Percentiles rank a stretch among this genome's conserved stretches.
Conservation (phyloP, 2,329 filamentous ascomycete genomes). For the Penicillium olsonii region DNA sequence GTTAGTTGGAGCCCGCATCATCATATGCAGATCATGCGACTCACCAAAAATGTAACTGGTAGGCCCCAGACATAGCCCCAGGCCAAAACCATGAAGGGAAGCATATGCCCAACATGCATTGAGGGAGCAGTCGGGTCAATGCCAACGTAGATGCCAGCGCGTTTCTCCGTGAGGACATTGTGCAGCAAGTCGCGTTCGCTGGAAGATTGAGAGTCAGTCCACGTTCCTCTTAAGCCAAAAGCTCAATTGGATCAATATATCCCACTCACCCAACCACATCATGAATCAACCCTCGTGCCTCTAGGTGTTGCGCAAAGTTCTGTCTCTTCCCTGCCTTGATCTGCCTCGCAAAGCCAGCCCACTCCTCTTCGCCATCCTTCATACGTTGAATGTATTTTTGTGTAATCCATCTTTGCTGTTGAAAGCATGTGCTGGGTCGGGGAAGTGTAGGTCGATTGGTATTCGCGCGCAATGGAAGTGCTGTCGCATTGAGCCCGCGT, state of each 20-base stretch:
- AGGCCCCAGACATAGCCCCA: conserved; percentile 54
- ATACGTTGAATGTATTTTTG: conserved; percentile 38
- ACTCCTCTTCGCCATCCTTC: conserved; percentile 43
- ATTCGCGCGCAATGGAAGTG: conserved; percentile 15
- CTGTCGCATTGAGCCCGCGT: conserved; percentile 28
- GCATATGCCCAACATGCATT: conserved; percentile 53
- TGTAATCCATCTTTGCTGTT: conserved; percentile 41
- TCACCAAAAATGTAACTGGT: conserved; percentile 47
- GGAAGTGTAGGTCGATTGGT: conserved; percentile 16
- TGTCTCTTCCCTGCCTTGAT: conserved; percentile 47
- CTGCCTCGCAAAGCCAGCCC: conserved; percentile 42
- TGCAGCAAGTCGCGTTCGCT: conserved; percentile 48
- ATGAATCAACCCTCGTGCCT: conserved; percentile 49
- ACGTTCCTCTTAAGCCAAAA: neutral
- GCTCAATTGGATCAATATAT: neutral
- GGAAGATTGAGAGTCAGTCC: conserved; percentile 8
- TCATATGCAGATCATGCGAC: conserved; percentile 12
- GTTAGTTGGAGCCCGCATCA: conserved; percentile 16
- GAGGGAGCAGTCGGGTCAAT: conserved; percentile 54
- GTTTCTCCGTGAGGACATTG: conserved; percentile 46
- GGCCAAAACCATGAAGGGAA: conserved; percentile 53
- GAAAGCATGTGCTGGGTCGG: neutral
- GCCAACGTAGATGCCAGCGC: conserved; percentile 50
- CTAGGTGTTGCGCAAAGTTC: conserved; percentile 46
- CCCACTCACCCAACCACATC: conserved; percentile 47